Evolutionary conservation across 768 basidiomycete genomes (phyloP), one percentile per base, ranked within the genome.

Genomic region (Asterophora parasitica): DNA sequence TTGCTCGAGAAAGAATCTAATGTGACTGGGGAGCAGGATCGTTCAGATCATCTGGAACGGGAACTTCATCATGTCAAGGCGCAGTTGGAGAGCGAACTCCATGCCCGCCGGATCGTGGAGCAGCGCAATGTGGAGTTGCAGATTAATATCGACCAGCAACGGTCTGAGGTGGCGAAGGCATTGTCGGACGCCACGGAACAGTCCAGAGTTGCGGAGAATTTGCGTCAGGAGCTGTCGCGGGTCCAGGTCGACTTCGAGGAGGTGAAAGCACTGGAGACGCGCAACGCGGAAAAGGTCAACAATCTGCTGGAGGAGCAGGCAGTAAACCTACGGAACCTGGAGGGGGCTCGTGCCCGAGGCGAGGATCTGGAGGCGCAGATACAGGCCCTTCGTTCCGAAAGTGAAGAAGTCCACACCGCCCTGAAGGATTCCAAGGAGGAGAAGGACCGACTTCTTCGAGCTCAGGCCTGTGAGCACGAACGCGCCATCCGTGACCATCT

Each of bases 401-500:
- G 86, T 53, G 80, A 82, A 11, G 78, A 85, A 6, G 81, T 88
- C 23, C 76, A 83, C 48, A 71, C 70, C 42, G 83, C 87, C 35
- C 65, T 92, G 41, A 77, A 73, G 52, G 78, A 85, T 49, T 83
- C 87, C 2, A 75, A 80, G 34, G 65, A 65, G 52, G 92, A 96
- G 67, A 90, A 91, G 65, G 92, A 95, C 47, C 71, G 83, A 16
- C 69, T 91, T 12, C 66, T 92, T 48, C 79, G 75, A 34, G 76
- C 73, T 2, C 89, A 92, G 61, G 85, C 87, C 6, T 80, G 78
- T 11, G 88, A 79, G 57, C 76, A 79, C 52, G 76, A 78, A 32
- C 69, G 75, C 16, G 72, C 75, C 41, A 81, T 96, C 52, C 79
- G 91, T 1, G 92, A 96, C 61, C 88, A 93, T 57, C 85, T 88